Percentiles rank a stretch among this genome's conserved stretches.
Evolutionary conservation across 2,329 filamentous ascomycete genomes (phyloP).

Genomic region (Hortaea sp.): DNA sequence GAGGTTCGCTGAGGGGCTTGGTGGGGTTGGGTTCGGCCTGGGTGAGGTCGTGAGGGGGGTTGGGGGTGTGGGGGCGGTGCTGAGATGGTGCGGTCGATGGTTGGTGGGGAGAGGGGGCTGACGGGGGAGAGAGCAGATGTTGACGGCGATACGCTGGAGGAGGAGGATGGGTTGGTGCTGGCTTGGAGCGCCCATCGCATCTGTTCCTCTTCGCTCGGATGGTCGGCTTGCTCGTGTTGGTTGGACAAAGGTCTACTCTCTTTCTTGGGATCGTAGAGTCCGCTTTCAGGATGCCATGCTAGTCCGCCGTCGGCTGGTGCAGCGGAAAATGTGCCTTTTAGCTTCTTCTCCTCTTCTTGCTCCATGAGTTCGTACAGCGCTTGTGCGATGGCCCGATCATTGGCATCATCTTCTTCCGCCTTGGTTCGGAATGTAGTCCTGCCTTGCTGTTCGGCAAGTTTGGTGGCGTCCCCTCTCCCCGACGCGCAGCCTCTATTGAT

Average conservation of each 20-base stretch:
- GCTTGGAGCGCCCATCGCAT: slow-evolving; percentile 27
- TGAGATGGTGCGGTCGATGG: neutral
- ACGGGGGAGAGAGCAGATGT: slow-evolving; percentile 6
- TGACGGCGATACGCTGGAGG: neutral
- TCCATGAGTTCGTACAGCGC: slow-evolving; percentile 83
- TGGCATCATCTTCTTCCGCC: slow-evolving; percentile 80
- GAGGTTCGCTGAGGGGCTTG: too few species aligned
- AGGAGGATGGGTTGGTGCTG: slow-evolving; percentile 11
- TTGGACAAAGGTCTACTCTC: neutral
- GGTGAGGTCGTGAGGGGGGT: neutral
- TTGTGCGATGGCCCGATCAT: slow-evolving; percentile 75
- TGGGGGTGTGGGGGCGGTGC: neutral
- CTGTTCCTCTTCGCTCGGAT: slow-evolving; percentile 26
- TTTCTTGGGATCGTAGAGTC: slow-evolving; percentile 21
- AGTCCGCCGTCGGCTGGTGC: slow-evolving; percentile 41
- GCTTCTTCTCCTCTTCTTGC: slow-evolving; percentile 53
- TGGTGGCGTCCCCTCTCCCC: slow-evolving; percentile 54
- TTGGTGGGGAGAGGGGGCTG: slow-evolving; percentile 5
- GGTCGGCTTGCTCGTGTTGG: neutral
- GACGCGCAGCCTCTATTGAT: slow-evolving; percentile 67
- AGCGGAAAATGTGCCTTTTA: slow-evolving; percentile 43
- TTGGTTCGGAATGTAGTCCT: slow-evolving; percentile 69
- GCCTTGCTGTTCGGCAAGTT: slow-evolving; percentile 57
- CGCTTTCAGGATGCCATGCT: slow-evolving; percentile 27
- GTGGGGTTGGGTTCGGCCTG: too few species aligned